These are phyloP conservation scores for Medicago truncatula DNA, from an alignment of 306 rosid genomes.

Conservation along the genomic window DNA sequence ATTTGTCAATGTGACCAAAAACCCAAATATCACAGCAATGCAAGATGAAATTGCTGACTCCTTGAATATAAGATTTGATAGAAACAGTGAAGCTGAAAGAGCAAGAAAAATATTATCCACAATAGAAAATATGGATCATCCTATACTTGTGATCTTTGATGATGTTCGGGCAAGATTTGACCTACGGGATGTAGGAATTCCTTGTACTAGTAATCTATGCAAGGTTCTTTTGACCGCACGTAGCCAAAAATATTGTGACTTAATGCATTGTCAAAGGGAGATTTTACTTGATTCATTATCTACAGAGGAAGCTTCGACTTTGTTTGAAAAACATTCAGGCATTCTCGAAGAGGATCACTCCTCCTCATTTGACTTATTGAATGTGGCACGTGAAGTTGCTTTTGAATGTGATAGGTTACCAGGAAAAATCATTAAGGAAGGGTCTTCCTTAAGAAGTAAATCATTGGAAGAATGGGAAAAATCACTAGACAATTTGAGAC, in stretches of 20 bases:
- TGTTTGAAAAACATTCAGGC: slow-evolving; percentile 1
- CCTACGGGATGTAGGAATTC: slow-evolving; percentile 31
- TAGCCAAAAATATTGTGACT: not conserved
- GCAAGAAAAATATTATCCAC: not conserved
- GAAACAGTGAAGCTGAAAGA: not conserved
- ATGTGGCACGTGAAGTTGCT: not conserved
- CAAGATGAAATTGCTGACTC: slow-evolving; percentile 40
- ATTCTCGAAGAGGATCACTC: not conserved
- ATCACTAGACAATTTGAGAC: slow-evolving; percentile 6
- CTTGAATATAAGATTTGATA: slow-evolving; percentile 1
- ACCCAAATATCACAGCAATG: not conserved
- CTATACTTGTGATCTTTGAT: slow-evolving; percentile 30
- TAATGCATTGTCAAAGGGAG: slow-evolving; percentile 31
- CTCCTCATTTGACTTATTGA: not conserved
- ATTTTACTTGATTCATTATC: slow-evolving; percentile 10
- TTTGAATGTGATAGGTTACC: slow-evolving; percentile 34
- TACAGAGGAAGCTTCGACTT: slow-evolving; percentile 32
- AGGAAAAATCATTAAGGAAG: slow-evolving; percentile 18
- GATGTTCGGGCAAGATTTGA: slow-evolving; percentile 32
- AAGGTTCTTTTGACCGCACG: slow-evolving; percentile 32
- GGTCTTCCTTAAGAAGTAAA: slow-evolving; percentile 21
- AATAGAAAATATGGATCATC: not conserved
- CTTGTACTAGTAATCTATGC: slow-evolving; percentile 15
- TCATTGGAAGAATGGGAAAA: slow-evolving; percentile 25
- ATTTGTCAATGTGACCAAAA: slow-evolving; percentile 34